Conservation (phyloP, 2,329 filamentous ascomycete genomes). For the Aspergillus viridinutans region DNA sequence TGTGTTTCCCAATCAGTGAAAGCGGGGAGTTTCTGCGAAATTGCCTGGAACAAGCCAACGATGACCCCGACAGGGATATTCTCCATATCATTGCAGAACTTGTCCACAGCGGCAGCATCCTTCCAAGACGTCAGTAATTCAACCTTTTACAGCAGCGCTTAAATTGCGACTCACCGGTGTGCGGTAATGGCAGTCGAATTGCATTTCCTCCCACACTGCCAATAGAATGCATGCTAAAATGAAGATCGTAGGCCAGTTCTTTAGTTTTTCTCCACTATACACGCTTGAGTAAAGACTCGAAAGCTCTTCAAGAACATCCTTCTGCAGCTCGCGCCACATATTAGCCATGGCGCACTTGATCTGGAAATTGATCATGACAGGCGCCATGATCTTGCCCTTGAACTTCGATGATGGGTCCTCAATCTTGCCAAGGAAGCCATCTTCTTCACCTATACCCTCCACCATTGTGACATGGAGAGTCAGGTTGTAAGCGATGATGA, state of each 20-base stretch:
- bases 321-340: constrained; percentile 97
- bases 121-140: constrained; percentile 15
- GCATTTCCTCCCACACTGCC: constrained; percentile 97
- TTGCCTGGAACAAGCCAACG: constrained; percentile 93
- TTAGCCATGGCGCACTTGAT: constrained; percentile 96
- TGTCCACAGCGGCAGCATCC: constrained; percentile 77
- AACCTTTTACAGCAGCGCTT: not conserved
- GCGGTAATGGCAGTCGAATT: constrained; percentile 96
- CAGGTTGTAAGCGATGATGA: constrained; percentile 92
- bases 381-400: constrained; percentile 83
- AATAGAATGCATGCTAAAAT: constrained; percentile 91
- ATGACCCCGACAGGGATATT: constrained; percentile 93
- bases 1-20: constrained; percentile 92
- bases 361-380: constrained; percentile 99
- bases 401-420: constrained; percentile 82
- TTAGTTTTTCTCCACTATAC: constrained; percentile 93
- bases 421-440: constrained; percentile 74
- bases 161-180: constrained; percentile 52
- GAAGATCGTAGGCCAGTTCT: constrained; percentile 99
- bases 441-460: constrained; percentile 79
- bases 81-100: constrained; percentile 97
- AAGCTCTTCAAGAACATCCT: constrained; percentile 91
- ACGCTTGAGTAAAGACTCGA: constrained; percentile 93
- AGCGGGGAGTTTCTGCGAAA: constrained; percentile 90
- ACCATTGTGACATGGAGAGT: constrained; percentile 93